Evolutionary conservation across 805 yeast species (phyloP).

Genomic region (fission yeast (Schizosaccharomyces pombe)): ASM294v3 CU329670.1:2714501-2715000

Average conservation of each 20-base stretch:
- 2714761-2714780: constrained; percentile 15
- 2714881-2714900: constrained; percentile 30
- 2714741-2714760: constrained; percentile 31
- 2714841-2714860: constrained; percentile 90
- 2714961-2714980: constrained; percentile 24
- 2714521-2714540: constrained; percentile 83
- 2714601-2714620: constrained; percentile 32
- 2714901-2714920: constrained; percentile 82
- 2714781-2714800: neutral
- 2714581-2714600: constrained; percentile 92
- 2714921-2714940: constrained; percentile 74
- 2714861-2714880: constrained; percentile 37
- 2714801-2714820: constrained; percentile 7
- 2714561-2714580: constrained; percentile 66
- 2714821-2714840: constrained; percentile 29
- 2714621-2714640: constrained; percentile 9
- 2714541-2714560: constrained; percentile 67
- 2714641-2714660: constrained; percentile 11
- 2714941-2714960: constrained; percentile 26
- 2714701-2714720: constrained; percentile 71
- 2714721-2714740: constrained; percentile 65
- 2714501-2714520: constrained; percentile 96
- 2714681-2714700: constrained; percentile 49
- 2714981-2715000: constrained; percentile 33
- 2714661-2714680: constrained; percentile 13